Conservation (phyloP, 805 yeast species). For the Nakazawaea siamensis region DNA sequence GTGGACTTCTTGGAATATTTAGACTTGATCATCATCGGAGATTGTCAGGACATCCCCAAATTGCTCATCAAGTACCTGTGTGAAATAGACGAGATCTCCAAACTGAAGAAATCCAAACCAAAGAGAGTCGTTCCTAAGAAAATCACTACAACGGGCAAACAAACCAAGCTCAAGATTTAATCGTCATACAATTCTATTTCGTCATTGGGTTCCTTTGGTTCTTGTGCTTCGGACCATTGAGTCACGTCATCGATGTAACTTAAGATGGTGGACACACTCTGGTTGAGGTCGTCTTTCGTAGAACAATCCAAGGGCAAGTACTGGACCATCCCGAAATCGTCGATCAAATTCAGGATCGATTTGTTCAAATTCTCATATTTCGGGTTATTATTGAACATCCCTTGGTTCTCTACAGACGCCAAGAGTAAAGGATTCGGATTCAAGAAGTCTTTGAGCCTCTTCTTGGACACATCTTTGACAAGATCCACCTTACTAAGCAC, state of each 20-base stretch:
- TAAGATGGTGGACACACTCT: conserved; percentile 71
- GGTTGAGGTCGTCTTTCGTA: conserved; percentile 54
- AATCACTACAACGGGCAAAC: not conserved
- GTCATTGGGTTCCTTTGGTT: conserved; percentile 92
- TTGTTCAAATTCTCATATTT: conserved; percentile 66
- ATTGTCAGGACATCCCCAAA: conserved; percentile 49
- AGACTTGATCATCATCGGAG: conserved; percentile 56
- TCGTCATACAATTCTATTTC: conserved; percentile 56
- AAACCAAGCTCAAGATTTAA: not conserved
- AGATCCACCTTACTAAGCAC: conserved; percentile 82
- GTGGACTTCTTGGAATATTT: conserved; percentile 42
- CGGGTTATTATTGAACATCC: conserved; percentile 33
- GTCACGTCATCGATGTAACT: conserved; percentile 95
- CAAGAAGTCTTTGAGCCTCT: conserved; percentile 72
- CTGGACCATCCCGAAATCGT: conserved; percentile 98
- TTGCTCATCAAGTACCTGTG: conserved; percentile 14
- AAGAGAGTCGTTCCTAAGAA: not conserved
- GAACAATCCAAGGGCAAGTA: conserved; percentile 78
- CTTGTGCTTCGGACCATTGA: conserved; percentile 95
- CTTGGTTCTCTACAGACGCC: conserved; percentile 30
- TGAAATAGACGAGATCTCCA: conserved; percentile 17
- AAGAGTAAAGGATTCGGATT: conserved; percentile 87
- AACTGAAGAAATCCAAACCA: conserved; percentile 3
- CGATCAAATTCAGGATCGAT: conserved; percentile 83
- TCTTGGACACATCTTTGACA: conserved; percentile 67